phyloP scores from a whole-genome alignment of 1,139 yeast species.

The Debaryomyces singareniensis region DNA sequence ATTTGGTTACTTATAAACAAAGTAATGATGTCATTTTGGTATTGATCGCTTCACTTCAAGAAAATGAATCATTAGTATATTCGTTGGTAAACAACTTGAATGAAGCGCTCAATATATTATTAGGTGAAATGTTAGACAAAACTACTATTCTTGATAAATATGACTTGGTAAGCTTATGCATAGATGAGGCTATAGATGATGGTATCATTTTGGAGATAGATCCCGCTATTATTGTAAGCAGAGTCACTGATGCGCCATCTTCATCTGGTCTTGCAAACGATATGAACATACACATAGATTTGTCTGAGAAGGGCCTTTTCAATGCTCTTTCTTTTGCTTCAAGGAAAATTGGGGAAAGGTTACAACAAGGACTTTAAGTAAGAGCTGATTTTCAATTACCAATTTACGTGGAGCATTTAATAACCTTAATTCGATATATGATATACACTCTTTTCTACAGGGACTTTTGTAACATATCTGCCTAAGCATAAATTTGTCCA shows the following conservation, averaged over 20 bases:
- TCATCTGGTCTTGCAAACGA: constrained; percentile 22
- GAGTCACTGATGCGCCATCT: constrained; percentile 82
- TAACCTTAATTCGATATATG: no score
- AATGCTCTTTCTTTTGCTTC: constrained; percentile 89
- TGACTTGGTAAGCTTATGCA: constrained; percentile 78
- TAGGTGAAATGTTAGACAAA: constrained; percentile 74
- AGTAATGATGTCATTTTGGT: constrained; percentile 69
- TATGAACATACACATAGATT: constrained; percentile 61
- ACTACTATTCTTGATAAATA: constrained; percentile 73
- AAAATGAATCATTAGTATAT: constrained; percentile 79
- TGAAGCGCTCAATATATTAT: constrained; percentile 74
- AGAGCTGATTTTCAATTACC: no score
- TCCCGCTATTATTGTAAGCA: constrained; percentile 75
- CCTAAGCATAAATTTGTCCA: no score
- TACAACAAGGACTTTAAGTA: constrained; percentile 76
- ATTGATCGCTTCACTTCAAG: constrained; percentile 67
- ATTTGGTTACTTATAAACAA: constrained; percentile 78
- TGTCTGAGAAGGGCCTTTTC: constrained; percentile 80
- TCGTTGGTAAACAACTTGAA: constrained; percentile 72
- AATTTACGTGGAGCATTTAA: no score
- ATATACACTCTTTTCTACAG: no score
- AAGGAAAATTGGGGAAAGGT: constrained; percentile 77
- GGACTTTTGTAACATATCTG: no score
- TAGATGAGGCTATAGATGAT: constrained; percentile 89
- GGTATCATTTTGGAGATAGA: constrained; percentile 91